A percentile compares a stretch with the other conserved stretches of the same genome.
Conservation (phyloP, 257 asterid genomes). For the Solanum gracilifrons region DNA sequence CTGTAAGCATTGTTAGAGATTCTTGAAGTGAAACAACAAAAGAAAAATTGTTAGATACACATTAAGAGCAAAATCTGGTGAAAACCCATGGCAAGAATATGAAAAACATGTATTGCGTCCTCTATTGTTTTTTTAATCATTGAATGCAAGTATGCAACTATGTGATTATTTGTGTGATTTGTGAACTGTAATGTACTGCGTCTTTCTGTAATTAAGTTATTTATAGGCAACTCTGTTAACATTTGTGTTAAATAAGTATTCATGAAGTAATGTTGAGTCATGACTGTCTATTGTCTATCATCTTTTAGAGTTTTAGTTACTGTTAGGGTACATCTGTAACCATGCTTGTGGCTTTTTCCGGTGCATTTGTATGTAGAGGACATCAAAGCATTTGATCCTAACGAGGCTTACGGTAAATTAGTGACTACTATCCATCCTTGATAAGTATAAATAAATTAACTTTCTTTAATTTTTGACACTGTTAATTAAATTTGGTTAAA, state of each 20-base stretch:
- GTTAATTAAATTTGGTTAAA: not conserved
- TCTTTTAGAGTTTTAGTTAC: not conserved
- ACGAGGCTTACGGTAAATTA: constrained; percentile 70
- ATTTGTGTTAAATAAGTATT: not conserved
- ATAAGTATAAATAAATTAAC: not conserved
- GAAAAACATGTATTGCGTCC: not conserved
- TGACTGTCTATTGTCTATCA: not conserved
- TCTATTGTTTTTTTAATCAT: no score
- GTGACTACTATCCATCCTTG: not conserved
- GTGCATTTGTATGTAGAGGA: constrained; percentile 69
- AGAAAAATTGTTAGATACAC: not conserved
- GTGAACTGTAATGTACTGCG: not conserved
- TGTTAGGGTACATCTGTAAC: constrained; percentile 53
- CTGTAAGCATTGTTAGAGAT: not conserved
- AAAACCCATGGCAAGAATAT: not conserved
- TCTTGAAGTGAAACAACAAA: not conserved
- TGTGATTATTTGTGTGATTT: not conserved
- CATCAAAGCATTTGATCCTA: constrained; percentile 85
- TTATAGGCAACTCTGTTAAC: not conserved
- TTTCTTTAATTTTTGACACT: not conserved
- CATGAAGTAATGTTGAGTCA: not conserved
- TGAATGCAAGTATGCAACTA: not conserved
- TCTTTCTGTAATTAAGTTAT: not conserved
- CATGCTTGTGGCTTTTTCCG: constrained; percentile 83
- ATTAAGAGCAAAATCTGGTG: not conserved